Conservation (phyloP, 805 yeast species). For the Tetrapisispora namnaoensis region DNA sequence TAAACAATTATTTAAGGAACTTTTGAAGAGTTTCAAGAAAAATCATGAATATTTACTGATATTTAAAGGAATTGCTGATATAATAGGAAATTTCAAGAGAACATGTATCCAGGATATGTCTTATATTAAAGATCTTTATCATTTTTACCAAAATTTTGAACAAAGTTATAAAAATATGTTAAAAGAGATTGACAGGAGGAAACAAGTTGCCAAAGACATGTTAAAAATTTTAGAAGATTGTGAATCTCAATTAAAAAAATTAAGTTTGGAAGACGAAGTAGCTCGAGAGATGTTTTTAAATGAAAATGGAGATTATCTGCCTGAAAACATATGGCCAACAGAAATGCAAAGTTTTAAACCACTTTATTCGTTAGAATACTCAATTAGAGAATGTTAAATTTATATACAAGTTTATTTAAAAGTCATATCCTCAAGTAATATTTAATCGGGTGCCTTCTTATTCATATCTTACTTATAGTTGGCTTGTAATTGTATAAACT, state of each 20-base stretch:
- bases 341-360: constrained; percentile 29
- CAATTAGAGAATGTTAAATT: constrained; percentile 9
- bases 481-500: constrained; percentile 48
- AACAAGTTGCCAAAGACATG: constrained; percentile 34
- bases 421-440: background rate
- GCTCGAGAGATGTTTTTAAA: constrained; percentile 36
- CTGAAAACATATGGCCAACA: constrained; percentile 43
- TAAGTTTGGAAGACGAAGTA: constrained; percentile 37
- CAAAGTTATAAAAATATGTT: constrained; percentile 43
- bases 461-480: constrained; percentile 29
- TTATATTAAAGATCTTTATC: constrained; percentile 30
- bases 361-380: constrained; percentile 19
- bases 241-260: constrained; percentile 29
- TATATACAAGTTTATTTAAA: constrained; percentile 1
- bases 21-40: constrained; percentile 18
- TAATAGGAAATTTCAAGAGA: constrained; percentile 29
- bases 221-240: constrained; percentile 34
- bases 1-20: constrained; percentile 7
- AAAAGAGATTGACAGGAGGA: constrained; percentile 45
- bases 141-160: constrained; percentile 43
- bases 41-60: constrained; percentile 24
- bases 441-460: background rate
- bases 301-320: constrained; percentile 46
- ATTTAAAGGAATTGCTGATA: constrained; percentile 22
- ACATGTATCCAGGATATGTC: constrained; percentile 21